Evolutionary conservation across 257 asterid genomes (phyloP), one percentile per base, ranked within the genome.

Genomic region (Solanum pennellii): DNA sequence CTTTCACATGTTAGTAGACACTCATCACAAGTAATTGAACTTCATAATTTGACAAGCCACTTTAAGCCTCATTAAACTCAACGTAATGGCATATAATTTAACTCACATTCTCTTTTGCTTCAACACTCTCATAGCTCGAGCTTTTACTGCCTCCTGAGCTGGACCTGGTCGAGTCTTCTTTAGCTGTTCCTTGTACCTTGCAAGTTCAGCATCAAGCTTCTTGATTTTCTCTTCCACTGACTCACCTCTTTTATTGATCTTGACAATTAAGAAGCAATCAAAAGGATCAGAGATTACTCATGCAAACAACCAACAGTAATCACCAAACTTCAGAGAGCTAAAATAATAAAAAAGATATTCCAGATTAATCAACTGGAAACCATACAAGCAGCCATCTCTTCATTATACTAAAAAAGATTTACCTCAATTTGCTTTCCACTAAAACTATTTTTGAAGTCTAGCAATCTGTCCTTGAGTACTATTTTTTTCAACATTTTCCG

Each of bases 71-170:
- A 18, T 5, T 33, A 5, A 72, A 73, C 31, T 73, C 49, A 73
- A 73, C 0, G 31, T 20, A 73, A 73, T 37, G 29, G 29, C 84
- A 79, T 72, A 74, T 39, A 16, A 37, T 49, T 18, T 18, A 75
- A 41, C 88, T 74, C 41, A 86, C 88, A 86, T 79, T 65, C 85
- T 86, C 84, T 76, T 86, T 86, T 86, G 88, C 52, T 86, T 86
- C 60, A 86, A 37, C 33, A 86, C 62, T 41, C 88, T 56, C 88
- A 86, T 86, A 12, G 88, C 88, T 86, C 88, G 88, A 86, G 88
- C 86, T 59, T 86, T 86, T 68, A 86, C 49, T 76, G 85, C 88
- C 37, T 86, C 88, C 83, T 75, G 88, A 25, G 88, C 88, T 56
- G 88, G 88, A 41, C 88, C 88, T 16, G 86, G 86, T 25, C 88